Evolutionary conservation across 2,329 filamentous ascomycete species (phyloP).

Genomic region (Lecanosticta acicola): DNA sequence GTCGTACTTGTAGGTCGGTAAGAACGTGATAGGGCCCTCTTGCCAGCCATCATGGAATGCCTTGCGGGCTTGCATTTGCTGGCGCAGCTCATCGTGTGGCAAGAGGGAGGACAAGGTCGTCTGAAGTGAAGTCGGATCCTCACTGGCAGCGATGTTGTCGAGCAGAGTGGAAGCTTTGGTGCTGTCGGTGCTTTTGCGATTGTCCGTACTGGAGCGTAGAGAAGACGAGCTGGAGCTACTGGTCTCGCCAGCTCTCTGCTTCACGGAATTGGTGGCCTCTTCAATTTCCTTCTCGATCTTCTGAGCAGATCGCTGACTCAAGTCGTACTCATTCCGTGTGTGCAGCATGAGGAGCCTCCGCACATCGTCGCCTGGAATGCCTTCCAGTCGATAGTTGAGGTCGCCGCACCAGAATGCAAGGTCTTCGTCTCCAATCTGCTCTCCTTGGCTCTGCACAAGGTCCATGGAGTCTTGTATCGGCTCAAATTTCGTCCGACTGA

Average conservation of each 20-base stretch:
- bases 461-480: constrained; percentile 63
- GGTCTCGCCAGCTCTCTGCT: constrained; percentile 6
- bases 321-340: constrained; percentile 68
- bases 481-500: constrained; percentile 69
- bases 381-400: constrained; percentile 87
- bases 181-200: constrained; percentile 14
- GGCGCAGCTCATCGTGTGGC: constrained; percentile 79
- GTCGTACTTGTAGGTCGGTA: constrained; percentile 98
- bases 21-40: constrained; percentile 79
- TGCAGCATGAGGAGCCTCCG: constrained; percentile 77
- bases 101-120: constrained; percentile 82
- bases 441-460: constrained; percentile 52
- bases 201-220: constrained; percentile 9
- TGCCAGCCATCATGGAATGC: constrained; percentile 87
- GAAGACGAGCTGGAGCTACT: constrained; percentile 3
- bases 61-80: constrained; percentile 68
- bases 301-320: constrained; percentile 35
- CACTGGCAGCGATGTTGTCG: constrained; percentile 44
- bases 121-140: constrained; percentile 80
- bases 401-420: constrained; percentile 96
- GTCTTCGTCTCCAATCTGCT: constrained; percentile 79
- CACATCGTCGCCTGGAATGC: constrained; percentile 84
- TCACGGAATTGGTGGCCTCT: constrained; percentile 22
- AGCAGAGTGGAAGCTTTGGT: constrained; percentile 16
- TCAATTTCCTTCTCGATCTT: constrained; percentile 36